Conservation (phyloP, 2,329 filamentous ascomycete species). For the Phaeosphaeria sp. region DNA sequence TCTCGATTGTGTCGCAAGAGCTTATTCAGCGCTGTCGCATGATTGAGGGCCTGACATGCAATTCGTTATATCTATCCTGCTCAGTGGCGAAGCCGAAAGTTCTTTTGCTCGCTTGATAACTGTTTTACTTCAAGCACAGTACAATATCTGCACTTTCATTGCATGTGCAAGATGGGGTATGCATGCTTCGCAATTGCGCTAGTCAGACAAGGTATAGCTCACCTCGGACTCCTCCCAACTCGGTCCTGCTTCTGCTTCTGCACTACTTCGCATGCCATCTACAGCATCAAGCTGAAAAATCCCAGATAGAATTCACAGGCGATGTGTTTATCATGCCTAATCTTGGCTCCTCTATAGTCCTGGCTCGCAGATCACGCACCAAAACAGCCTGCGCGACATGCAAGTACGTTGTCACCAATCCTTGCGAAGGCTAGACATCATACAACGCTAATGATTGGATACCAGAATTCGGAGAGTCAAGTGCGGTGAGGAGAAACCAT, state of each 20-base stretch:
- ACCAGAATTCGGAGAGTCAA: constrained; percentile 26
- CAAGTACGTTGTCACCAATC: constrained; percentile 24
- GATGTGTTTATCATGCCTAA: not conserved
- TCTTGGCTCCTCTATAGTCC: not conserved
- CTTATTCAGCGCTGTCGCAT: no score
- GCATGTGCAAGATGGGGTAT: no score
- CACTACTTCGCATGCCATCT: not conserved
- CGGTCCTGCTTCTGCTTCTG: not conserved
- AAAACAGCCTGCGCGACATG: constrained; percentile 34
- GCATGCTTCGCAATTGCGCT: no score
- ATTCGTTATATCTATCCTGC: no score
- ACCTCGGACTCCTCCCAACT: not conserved
- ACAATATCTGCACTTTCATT: no score
- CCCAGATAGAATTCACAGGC: not conserved
- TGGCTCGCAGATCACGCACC: constrained; percentile 1
- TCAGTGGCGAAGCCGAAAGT: no score
- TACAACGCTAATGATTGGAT: constrained; percentile 1
- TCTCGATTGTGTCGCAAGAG: no score
- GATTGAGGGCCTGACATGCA: no score
- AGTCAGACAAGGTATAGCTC: not conserved
- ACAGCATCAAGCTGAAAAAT: not conserved
- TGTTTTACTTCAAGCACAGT: no score
- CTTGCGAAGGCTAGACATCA: not conserved
- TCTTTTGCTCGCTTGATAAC: no score
- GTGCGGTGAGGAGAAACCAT: constrained; percentile 29